phyloP scores from a whole-genome alignment of 2,329 filamentous ascomycete species.

The Geoglossum cookeanum region DNA sequence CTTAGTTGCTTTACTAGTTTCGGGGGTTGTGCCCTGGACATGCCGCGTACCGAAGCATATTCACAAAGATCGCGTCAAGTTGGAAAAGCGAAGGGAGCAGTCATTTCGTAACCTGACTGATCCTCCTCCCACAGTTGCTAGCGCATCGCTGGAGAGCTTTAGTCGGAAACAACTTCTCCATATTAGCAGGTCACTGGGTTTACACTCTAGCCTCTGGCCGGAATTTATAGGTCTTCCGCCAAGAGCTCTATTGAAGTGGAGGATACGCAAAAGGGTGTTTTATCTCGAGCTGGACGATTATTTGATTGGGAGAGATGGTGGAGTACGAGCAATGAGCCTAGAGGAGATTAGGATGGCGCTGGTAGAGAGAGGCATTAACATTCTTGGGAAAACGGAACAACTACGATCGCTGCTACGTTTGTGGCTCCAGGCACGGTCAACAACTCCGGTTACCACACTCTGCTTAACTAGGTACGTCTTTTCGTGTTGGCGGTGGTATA shows the following conservation, averaged over 20 bases:
- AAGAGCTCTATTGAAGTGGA: background rate
- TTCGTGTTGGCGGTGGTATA: background rate
- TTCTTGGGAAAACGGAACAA: background rate
- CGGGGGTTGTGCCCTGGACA: conserved; percentile 53
- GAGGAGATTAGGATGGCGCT: conserved; percentile 4
- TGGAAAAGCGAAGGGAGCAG: conserved; percentile 31
- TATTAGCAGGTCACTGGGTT: conserved; percentile 3
- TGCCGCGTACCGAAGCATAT: conserved; percentile 70
- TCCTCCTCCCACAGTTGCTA: background rate
- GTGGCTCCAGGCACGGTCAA: conserved; percentile 4
- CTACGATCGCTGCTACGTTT: background rate
- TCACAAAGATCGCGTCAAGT: conserved; percentile 30
- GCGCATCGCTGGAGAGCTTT: background rate
- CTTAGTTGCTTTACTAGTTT: conserved; percentile 49
- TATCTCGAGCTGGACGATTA: conserved; percentile 4
- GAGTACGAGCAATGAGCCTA: background rate
- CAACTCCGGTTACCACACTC: background rate
- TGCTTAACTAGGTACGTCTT: conserved; percentile 1
- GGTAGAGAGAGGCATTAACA: conserved; percentile 4
- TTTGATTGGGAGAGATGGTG: conserved; percentile 4
- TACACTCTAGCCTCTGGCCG: conserved; percentile 2
- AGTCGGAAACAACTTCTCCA: conserved; percentile 4
- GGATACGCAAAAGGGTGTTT: background rate
- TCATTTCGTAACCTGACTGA: conserved; percentile 27
- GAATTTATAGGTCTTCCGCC: background rate